These are phyloP conservation scores for Zasmidium angulare DNA, from an alignment of 2,329 filamentous ascomycete genomes.

Conservation along the genomic window DNA sequence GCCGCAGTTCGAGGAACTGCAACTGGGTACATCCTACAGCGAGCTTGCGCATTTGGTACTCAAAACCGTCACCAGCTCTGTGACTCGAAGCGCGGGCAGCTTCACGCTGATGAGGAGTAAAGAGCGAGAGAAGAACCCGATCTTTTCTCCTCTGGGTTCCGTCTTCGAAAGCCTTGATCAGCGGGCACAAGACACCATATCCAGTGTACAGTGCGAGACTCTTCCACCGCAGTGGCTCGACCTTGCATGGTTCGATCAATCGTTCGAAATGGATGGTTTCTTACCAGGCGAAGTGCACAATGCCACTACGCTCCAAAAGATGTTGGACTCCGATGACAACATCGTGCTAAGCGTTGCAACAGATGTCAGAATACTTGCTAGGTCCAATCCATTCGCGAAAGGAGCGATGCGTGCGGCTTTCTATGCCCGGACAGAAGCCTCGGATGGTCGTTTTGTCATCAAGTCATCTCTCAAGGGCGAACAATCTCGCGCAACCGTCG, in stretches of 20 bases:
- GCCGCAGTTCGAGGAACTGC: neutral
- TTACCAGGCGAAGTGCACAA: neutral
- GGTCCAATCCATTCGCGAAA: neutral
- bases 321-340: neutral
- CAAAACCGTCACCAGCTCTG: neutral
- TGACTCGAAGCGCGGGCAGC: neutral
- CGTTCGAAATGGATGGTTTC: neutral
- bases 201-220: neutral
- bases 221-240: neutral
- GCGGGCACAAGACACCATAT: neutral
- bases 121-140: neutral
- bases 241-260: neutral
- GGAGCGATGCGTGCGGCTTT: neutral
- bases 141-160: neutral
- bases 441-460: neutral
- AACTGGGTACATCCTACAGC: neutral
- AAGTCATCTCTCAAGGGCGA: neutral
- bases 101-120: neutral
- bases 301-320: neutral
- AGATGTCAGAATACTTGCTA: neutral
- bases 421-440: neutral
- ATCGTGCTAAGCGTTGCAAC: neutral
- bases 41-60: neutral
- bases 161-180: neutral
- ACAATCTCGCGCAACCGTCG: neutral